phyloP scores from a whole-genome alignment of 352 stramenopile genomes.

The Pythium brachiatum region DNA sequence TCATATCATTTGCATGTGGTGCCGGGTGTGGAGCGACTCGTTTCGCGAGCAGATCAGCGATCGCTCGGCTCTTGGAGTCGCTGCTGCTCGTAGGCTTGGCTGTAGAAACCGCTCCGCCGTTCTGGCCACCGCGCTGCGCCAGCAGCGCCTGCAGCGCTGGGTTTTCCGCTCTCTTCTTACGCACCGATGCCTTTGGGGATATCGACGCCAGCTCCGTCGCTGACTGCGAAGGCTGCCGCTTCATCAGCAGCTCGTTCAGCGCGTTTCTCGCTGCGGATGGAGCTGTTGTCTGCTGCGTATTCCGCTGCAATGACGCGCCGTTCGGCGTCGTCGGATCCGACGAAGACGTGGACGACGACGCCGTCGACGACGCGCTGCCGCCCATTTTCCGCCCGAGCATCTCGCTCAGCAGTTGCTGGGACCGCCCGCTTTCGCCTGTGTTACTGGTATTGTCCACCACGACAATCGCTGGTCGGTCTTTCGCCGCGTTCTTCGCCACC shows the following conservation, averaged over 20 bases:
- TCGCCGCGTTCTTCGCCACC: conserved; percentile 30
- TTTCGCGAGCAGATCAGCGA: conserved; percentile 20
- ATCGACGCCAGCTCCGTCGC: not conserved
- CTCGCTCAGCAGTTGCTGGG: conserved; percentile 11
- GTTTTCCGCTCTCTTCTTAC: conserved; percentile 19
- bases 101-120: not conserved
- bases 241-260: conserved; percentile 18
- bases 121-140: conserved; percentile 12
- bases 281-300: conserved; percentile 9
- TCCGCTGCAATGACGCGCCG: conserved; percentile 4
- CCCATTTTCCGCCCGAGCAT: conserved; percentile 19
- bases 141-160: conserved; percentile 18
- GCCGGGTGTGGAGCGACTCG: conserved; percentile 8
- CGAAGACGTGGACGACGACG: conserved; percentile 15
- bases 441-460: conserved; percentile 22
- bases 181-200: conserved; percentile 1
- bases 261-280: conserved; percentile 15
- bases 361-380: conserved; percentile 7
- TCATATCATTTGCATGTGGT: not conserved
- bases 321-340: conserved; percentile 17
- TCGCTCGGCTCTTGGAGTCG: conserved; percentile 15
- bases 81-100: not conserved
- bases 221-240: conserved; percentile 15
- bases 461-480: conserved; percentile 27
- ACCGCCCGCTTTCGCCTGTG: conserved; percentile 17